Evolutionary conservation across 2,329 filamentous ascomycete species (phyloP), one percentile per base, ranked within the genome.

Genomic region (Hypoxylon sp.): DNA sequence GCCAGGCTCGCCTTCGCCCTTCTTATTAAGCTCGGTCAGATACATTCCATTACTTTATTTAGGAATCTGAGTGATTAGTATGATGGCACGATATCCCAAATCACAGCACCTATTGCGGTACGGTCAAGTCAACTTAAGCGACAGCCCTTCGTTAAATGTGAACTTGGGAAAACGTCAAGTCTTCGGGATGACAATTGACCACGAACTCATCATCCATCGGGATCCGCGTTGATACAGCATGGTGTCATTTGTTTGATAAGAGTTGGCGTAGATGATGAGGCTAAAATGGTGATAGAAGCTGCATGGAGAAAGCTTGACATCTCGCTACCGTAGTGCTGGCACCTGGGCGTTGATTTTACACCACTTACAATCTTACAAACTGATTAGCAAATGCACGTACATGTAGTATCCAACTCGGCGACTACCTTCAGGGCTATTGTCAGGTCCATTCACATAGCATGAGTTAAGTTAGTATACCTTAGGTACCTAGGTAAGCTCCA

Each of bases 301-400:
- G 49, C 49, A 49, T 15, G 34, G 30, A 50, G 44, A 65, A 65
- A 43, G 52, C 54, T 62, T 50, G 59, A 20, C 17, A 60, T 47
- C 39, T 66, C 60, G 64, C 50, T 66, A 66, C 64, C 64, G 37
- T 15, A 30, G 28, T 51, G 26, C 50, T 56, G 61, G 64, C 37
- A 49, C 44, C 26, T 39, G 32, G 37, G 47, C 28, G 26, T 30
- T 19, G 43, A 41, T 20, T 60, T 34, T 56, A 17, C 57, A 15
- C 56, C 64, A 34, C 64, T 67, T 60, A 64, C 64, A 61, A 61
- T 41, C 64, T 67, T 60, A 64, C 64, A 61, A 61, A 64, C 50
- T n/a, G 47, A 64, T 64, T 64, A 50, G 34, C 57, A 60, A 64
- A 67, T 53, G 20, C 48, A 13, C 39, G 34, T 54, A 54, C 30